phyloP scores from a whole-genome alignment of 129 eudicot genomes.

The Saussurea involucrata region DNA sequence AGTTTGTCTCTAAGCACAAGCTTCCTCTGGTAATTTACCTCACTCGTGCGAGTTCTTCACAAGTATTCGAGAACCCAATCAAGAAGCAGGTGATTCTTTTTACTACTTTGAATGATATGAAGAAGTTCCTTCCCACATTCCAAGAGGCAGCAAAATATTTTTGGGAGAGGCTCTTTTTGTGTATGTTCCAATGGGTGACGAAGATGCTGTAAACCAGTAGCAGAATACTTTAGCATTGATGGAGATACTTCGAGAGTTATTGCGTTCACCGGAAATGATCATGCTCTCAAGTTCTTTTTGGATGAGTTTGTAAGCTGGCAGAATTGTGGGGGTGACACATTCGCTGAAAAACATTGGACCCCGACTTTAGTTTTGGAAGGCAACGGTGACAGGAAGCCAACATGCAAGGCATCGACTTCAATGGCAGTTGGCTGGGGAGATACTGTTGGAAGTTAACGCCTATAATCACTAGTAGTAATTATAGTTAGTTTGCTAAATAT shows the following conservation, averaged over 20 bases:
- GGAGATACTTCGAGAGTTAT: conserved; percentile 63
- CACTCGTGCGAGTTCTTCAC: conserved; percentile 54
- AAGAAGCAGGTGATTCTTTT: conserved; percentile 81
- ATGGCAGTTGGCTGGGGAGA: no score
- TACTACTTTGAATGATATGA: conserved; percentile 53
- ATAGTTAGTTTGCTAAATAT: no score
- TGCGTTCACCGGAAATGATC: conserved; percentile 68
- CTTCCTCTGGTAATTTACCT: conserved; percentile 61
- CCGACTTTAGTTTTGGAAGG: no score
- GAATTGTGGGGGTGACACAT: no score
- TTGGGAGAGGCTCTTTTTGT: conserved; percentile 74
- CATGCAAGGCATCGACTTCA: no score
- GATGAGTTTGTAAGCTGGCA: no score
- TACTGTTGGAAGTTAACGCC: no score
- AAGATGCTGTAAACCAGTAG: conserved; percentile 66
- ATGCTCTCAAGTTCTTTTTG: conserved; percentile 56
- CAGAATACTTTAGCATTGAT: conserved; percentile 68
- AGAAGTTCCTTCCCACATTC: conserved; percentile 50
- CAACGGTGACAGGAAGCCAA: no score
- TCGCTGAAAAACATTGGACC: no score
- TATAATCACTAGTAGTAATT: no score
- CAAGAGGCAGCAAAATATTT: conserved; percentile 71
- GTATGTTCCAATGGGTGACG: conserved; percentile 62
- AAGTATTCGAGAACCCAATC: conserved; percentile 68
- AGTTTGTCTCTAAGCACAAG: conserved; percentile 63